phyloP scores from a whole-genome alignment of 2,329 filamentous ascomycete species.

The Sclerotinia trifoliorum region DNA sequence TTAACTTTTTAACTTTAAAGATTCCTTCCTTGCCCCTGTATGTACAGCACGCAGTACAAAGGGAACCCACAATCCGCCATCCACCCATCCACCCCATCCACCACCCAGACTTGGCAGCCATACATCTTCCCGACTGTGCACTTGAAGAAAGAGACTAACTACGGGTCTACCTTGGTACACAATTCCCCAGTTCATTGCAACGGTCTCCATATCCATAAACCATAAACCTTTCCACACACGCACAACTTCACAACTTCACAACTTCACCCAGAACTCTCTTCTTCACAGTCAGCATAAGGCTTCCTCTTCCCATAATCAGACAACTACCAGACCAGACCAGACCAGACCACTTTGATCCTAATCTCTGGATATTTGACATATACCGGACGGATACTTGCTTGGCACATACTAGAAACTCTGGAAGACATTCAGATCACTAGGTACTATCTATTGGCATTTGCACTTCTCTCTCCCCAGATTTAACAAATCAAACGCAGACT shows the following conservation, averaged over 20 bases:
- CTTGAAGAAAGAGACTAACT: background rate
- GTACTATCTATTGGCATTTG: background rate
- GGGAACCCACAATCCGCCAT: conserved; percentile 17
- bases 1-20: background rate
- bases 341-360: no score
- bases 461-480: background rate
- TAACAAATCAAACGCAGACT: background rate
- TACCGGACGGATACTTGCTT: background rate
- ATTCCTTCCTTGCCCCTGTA: conserved; percentile 12
- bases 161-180: background rate
- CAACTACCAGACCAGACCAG: no score
- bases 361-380: background rate
- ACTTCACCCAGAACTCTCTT: background rate
- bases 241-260: no score
- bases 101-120: conserved; percentile 3
- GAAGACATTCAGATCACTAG: background rate
- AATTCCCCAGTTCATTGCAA: background rate
- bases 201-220: background rate
- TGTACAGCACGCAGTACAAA: conserved; percentile 2
- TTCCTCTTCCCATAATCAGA: background rate
- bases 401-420: background rate
- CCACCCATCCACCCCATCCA: conserved; percentile 6
- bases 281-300: background rate
- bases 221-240: background rate
- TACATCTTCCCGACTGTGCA: conserved; percentile 15